Base-by-base conservation (phyloP, 352 stramenopile species). In the Globisporangium lucens region DNA sequence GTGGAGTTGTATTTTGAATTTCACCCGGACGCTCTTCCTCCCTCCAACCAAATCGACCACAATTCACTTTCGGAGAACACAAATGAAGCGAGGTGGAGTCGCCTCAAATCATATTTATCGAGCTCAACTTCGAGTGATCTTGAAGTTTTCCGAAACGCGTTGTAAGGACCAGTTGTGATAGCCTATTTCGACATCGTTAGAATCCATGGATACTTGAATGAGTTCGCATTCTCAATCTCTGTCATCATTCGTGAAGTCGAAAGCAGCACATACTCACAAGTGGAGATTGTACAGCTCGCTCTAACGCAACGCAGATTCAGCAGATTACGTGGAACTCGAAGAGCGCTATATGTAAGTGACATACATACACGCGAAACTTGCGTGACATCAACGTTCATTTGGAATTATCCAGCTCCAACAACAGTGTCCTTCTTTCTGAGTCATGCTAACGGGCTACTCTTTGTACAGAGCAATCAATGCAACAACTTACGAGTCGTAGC, bases 1-100 rank as follows among this genome's bases (percentile, higher is more conserved):
- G 74, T 87, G 6, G 69, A 85, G 20, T 66, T 85, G 15, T 79
- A 71, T 53, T 80, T 74, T 36, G 74, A 87, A 49, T 78, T 77
- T 35, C 63, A 85, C 17, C 71, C 58, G 3, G 35, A 65, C n/a
- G 24, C 20, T 43, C 17, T 27, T 29, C 55, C 29, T 46, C 17
- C 20, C 55, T 46, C 55, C 29, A 22, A 20, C 20, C 7, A 20
- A 12, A 46, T 27, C 9, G 30, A 46, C 24, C 29, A 27, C 12
- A n/a, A 4, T 13, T 29, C 30, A 10, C 30, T 20, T 43, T 41
- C 55, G 5, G 55, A 35, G 29, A 29, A 9, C 55, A 46, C 17
- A 22, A 60, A 35, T 46, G 29, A n/a, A 17, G 17, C 17, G 4
- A 24, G 30, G 55, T 60, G 55, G 55, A 22, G 55, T 15, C 55